Evolutionary conservation across 2,329 filamentous ascomycete species (phyloP), one percentile per base, ranked within the genome.

Genomic region (Nemania sp.): DNA sequence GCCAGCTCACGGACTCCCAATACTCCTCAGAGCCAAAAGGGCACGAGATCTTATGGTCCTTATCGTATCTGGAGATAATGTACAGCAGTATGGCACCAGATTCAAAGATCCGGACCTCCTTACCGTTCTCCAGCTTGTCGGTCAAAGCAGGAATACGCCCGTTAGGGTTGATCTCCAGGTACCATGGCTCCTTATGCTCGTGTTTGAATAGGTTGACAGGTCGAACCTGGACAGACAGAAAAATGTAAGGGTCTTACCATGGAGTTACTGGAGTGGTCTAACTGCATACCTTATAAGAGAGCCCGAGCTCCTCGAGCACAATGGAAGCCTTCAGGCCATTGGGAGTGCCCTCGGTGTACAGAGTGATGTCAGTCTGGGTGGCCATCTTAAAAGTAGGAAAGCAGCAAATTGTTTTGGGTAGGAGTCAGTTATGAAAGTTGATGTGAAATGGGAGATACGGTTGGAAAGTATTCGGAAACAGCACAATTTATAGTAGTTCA

Each of bases 301-400:
- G 83, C 73, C 90, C 90, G 3, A 97, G 86, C 81, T 97, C 93
- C 81, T 96, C 93, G 20, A 97, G 83, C 13, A 92, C 87, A 73
- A 97, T 97, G 67, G 92, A 93, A 68, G 92, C 88, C 80, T 97
- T 97, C 84, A 95, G 92, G 70, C 93, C 93, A 82, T 97, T 97
- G 52, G 93, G 93, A 55, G 93, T 97, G 75, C 89, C 87, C n/a
- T 87, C 85, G 20, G 93, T 97, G 83, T 95, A 96, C 29, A 97
- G 88, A 45, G 89, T 91, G 74, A 96, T 93, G 74, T 62, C 38
- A 45, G 47, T 91, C 84, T 80, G 76, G 64, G 75, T 70, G 27
- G 81, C 76, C 82, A 84, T 85, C 55, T 76, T 82, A 72, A 76
- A 38, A 43, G 18, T 54, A 22, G 4, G 8, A 49, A 62, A 4